These are phyloP conservation scores for Tricholomella constricta DNA, from an alignment of 768 basidiomycete species.

Conservation along the genomic window DNA sequence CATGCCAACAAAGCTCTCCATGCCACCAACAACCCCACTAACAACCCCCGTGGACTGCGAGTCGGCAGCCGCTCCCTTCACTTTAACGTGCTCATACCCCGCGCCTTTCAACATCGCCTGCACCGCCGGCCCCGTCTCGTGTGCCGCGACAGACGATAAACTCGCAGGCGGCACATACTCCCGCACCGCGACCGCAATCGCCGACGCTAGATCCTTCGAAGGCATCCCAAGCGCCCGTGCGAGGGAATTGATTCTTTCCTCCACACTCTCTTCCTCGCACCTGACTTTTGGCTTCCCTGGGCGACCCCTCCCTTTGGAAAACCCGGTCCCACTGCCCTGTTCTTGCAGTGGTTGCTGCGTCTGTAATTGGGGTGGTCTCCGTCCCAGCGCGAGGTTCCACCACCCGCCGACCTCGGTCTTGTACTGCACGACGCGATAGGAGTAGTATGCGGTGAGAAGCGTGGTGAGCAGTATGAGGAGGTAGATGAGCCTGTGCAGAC, in stretches of 20 bases:
- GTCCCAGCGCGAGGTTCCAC: conserved; percentile 56
- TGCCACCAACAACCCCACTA: conserved; percentile 31
- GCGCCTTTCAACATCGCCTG: conserved; percentile 35
- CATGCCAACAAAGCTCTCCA: conserved; percentile 48
- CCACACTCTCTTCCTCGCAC: conserved; percentile 37
- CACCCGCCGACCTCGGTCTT: conserved; percentile 58
- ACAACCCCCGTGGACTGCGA: conserved; percentile 26
- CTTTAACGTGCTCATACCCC: conserved; percentile 16
- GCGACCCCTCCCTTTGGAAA: conserved; percentile 8
- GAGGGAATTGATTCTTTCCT: conserved; percentile 58
- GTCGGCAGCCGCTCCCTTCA: conserved; percentile 4
- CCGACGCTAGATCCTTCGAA: conserved; percentile 59
- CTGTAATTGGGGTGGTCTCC: conserved; percentile 27
- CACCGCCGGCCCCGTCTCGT: conserved; percentile 47
- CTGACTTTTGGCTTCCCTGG: conserved; percentile 2
- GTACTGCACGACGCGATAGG: conserved; percentile 50
- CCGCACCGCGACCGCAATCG: conserved; percentile 61
- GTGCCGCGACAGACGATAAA: conserved; percentile 53
- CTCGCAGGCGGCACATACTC: conserved; percentile 63
- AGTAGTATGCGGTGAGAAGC: conserved; percentile 50
- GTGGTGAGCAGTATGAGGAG: conserved; percentile 41
- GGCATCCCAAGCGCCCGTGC: conserved; percentile 66
- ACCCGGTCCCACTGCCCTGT: neutral
- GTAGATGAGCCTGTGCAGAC: conserved; percentile 54
- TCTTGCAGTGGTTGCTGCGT: neutral